A percentile compares a stretch with the other conserved stretches of the same genome.
phyloP scores from a whole-genome alignment of 768 basidiomycete genomes.

The Mycena venus region DNA sequence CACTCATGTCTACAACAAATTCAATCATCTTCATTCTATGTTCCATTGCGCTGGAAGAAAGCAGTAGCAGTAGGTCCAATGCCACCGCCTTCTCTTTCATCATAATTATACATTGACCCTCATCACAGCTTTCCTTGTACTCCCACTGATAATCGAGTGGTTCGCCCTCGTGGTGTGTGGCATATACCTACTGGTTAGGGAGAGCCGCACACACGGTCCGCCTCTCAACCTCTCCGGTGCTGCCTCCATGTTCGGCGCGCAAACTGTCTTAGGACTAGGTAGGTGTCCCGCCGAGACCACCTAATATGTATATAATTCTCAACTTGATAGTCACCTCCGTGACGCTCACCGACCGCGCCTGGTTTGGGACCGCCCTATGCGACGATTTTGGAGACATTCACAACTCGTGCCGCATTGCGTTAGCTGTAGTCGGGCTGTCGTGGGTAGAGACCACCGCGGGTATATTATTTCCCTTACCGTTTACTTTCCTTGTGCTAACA shows the following conservation, averaged over 20 bases:
- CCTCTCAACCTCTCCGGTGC: neutral
- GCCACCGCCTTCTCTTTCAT: neutral
- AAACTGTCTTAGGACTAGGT: constrained; percentile 21
- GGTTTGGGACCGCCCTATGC: constrained; percentile 39
- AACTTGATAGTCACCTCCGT: constrained; percentile 37
- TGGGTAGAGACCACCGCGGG: constrained; percentile 43
- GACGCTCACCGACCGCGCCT: constrained; percentile 44
- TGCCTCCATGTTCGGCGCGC: neutral
- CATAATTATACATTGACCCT: neutral
- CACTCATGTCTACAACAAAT: neutral
- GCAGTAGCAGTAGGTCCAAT: neutral
- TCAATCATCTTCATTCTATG: constrained; percentile 5
- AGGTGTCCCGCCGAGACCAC: neutral
- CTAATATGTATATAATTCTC: neutral
- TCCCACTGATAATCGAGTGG: constrained; percentile 16
- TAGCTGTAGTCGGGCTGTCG: constrained; percentile 43
- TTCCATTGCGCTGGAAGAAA: neutral
- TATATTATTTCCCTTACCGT: constrained; percentile 26
- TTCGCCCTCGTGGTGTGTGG: neutral
- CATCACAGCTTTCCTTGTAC: constrained; percentile 7
- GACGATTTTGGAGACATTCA: constrained; percentile 41
- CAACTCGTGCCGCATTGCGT: constrained; percentile 37
- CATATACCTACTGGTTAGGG: constrained; percentile 16
- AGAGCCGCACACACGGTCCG: neutral
- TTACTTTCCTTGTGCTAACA: too few relatives aligned